Evolutionary conservation across 163 green algal species (phyloP), one percentile per base, ranked within the genome.

Genomic region (Prototheca wickerhamii): DNA sequence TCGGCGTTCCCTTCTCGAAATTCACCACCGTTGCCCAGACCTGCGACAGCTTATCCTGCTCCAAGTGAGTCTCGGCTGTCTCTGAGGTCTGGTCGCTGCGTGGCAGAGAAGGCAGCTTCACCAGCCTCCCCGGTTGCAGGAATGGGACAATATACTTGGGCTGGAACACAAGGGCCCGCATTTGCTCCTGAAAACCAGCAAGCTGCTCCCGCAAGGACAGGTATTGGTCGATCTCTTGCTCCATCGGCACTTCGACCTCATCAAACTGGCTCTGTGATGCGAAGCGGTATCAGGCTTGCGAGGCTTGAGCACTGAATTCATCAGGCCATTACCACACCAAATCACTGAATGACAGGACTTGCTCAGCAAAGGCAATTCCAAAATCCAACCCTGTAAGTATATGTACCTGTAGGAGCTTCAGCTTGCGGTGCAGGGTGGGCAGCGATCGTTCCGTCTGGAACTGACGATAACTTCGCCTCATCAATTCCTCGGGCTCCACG

Each of bases 121-220:
- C 69, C 20, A 91, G 62, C 0, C 84, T 67, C 2, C 89, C 89
- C 0, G 85, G 84, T 70, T 92, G 82, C 42, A 96, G 74, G 73
- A 95, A 94, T 32, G 84, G 85, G 57, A 93, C 64, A 15, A 50
- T 59, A 54, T 80, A 54, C 23, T 66, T 46, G 3, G 83, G 82
- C 0, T 65, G 34, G 21, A 70, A 73, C 17, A 83, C 53, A 0
- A 76, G 43, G 3, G 25, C 58, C 2, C 80, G 72, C 57, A 85
- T 59, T 32, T 70, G 60, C 23, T 57, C 56, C 18, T 61, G 53
- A 23, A 84, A 59, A 30, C 72, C 63, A 8, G 58, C 60, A 28
- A 77, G 60, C 53, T 85, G 76, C 57, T 83, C 63, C 61, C 83
- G 66, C 53, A 84, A 42, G 12, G 46, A 63, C 25, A 63, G 42